Evolutionary conservation across 2,329 filamentous ascomycete species (phyloP), one percentile per base, ranked within the genome.

Genomic region (Aspergillus sp.): DNA sequence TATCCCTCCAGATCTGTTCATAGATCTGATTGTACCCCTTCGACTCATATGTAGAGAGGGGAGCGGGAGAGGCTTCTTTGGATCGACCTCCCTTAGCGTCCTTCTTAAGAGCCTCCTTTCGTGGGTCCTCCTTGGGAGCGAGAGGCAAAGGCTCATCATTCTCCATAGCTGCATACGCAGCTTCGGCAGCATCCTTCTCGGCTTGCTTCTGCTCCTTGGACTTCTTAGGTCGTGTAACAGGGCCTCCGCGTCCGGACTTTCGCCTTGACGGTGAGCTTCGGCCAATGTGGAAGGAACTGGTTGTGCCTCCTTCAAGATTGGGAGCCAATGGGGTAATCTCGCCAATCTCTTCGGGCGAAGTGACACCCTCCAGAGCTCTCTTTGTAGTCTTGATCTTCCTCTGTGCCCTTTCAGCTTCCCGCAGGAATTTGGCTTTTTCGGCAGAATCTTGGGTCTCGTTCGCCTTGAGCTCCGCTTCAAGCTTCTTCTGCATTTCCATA

Each of bases 21-120:
- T 97, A 97, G 57, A 99, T 93, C 74, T 96, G 93, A 69, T 96
- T 92, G 78, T 96, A 99, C 17, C 90, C 92, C 73, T 96, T 96
- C 51, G 92, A 95, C 64, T 90, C 88, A 75, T 90, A 95, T 59
- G 84, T 83, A 59, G 85, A 83, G 59, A 87, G 83, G 21, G 85
- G 80, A 4, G 77, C 68, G 0, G 80, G 75, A 35, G 73, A 77
- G 24, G 73, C 57, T 65, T 80, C 76, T 62, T 77, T 78, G 51
- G 74, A 73, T n/a, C 66, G 72, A 31, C 67, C 68, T 19, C 67
- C 68, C 57, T 74, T 77, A 44, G 68, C 77, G 43, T 73, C 71
- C 66, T 79, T 79, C 66, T 78, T 79, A 48, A 76, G 63, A 52
- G 72, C 70, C 52, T 73, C 77, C 68, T 69, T 73, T 50, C 77